Evolutionary conservation across 331 rosid species (phyloP), one percentile per base, ranked within the genome.

Genomic region (Quercus tomentella): DNA sequence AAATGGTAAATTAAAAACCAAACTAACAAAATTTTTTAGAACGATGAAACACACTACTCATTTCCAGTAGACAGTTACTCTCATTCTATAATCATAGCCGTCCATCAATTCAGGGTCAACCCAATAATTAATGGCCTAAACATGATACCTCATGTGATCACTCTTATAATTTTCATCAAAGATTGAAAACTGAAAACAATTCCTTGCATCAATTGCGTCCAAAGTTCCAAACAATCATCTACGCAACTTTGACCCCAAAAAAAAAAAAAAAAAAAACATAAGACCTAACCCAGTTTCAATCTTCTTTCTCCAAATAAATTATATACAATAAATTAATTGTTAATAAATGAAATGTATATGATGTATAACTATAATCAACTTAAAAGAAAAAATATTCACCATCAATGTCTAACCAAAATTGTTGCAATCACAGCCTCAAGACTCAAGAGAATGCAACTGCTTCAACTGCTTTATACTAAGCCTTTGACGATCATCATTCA

Each of bases 381-480:
- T 62, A 18, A 35, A 33, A 33, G 14, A 41, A 41, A 66, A 4
- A 28, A 2, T 12, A 15, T 4, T 65, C 2, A 28, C 43, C 18
- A 8, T 18, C 49, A 31, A 65, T 18, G 49, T 0, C 70, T 65
- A 61, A 76, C 25, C 25, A 51, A 65, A n/a, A 35, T 20, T 67
- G 72, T 35, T 5, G 71, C 22, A 60, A 23, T 60, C 66, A 65
- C 11, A 60, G 1, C 49, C 33, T 78, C 62, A 45, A 23, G 21
- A 72, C 56, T 30, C 71, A 51, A 72, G 67, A 51, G 68, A 52
- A 43, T 70, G 69, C 75, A 11, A 54, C 70, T 10, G 70, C 70
- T 5, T 56, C 22, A 69, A 6, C n/a, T 41, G 69, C 28, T 69
- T 56, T 56, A 69, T 30, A 20, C 16, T 55, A 22, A 26, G 43